Percentiles rank a stretch among this genome's conserved stretches.
These are phyloP conservation scores for Yarrowia sp. DNA, from an alignment of 805 yeast species.

Conservation along the genomic window DNA sequence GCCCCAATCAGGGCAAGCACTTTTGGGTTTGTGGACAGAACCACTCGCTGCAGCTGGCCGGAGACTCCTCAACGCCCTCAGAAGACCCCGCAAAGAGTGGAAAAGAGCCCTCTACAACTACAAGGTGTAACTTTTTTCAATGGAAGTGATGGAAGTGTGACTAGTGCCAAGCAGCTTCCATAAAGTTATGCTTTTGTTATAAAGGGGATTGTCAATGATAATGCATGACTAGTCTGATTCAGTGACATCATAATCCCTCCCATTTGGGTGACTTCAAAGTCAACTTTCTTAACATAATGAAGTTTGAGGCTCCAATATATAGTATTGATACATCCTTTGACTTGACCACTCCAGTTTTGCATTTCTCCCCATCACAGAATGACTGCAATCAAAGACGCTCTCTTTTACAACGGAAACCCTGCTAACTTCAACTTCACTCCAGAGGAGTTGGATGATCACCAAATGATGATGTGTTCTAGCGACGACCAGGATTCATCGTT, in stretches of 20 bases:
- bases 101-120: neutral
- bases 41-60: constrained; percentile 25
- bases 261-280: neutral
- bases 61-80: neutral
- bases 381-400: neutral
- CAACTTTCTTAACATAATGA: neutral
- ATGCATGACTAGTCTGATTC: neutral
- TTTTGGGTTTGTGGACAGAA: constrained; percentile 40
- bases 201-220: neutral
- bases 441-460: neutral
- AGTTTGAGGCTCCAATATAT: neutral
- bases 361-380: neutral
- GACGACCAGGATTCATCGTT: neutral
- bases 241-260: neutral
- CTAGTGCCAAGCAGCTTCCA: neutral
- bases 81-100: neutral
- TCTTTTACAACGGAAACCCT: neutral
- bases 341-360: neutral
- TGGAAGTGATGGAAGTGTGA: neutral
- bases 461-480: neutral
- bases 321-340: neutral
- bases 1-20: constrained; percentile 39
- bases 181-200: neutral
- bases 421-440: neutral
- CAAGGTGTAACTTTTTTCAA: constrained; percentile 20